Percentiles rank a stretch among this genome's conserved stretches.
These are phyloP conservation scores for Podospora fimiseda DNA, from an alignment of 495 filamentous ascomycete species.

Conservation along the genomic window DNA sequence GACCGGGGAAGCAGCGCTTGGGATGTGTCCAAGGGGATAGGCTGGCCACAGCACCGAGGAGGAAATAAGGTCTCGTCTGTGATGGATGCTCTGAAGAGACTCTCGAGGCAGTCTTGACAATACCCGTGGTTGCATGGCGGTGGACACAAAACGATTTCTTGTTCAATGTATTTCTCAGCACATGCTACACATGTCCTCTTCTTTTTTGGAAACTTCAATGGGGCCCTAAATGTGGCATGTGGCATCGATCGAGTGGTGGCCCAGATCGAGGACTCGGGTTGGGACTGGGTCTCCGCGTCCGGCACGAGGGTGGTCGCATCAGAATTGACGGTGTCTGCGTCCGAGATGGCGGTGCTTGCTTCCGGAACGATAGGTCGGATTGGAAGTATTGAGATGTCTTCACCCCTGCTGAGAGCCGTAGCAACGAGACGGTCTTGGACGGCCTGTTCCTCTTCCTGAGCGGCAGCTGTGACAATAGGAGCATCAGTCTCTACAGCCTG, in stretches of 20 bases:
- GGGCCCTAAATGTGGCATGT: not conserved
- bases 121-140: conserved; percentile 40
- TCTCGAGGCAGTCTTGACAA: conserved; percentile 39
- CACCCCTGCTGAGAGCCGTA: not conserved
- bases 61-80: conserved; percentile 47
- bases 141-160: conserved; percentile 8
- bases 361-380: not conserved
- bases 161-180: conserved; percentile 8
- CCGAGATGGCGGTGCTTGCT: not conserved
- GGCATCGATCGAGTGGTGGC: no score
- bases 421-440: conserved; percentile 20
- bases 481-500: conserved; percentile 25
- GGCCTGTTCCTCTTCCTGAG: conserved; percentile 19
- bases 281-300: no score
- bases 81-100: conserved; percentile 35
- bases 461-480: conserved; percentile 8
- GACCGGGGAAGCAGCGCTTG: conserved; percentile 25
- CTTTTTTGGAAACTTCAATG: no score
- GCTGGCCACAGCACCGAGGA: conserved; percentile 44
- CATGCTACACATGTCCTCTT: conserved; percentile 10
- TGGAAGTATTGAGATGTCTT: not conserved
- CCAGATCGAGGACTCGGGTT: no score
- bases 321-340: not conserved
- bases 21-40: conserved; percentile 30
- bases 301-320: no score